Conservation (phyloP, 805 yeast genomes). For the Ogataea haglerorum region DNA sequence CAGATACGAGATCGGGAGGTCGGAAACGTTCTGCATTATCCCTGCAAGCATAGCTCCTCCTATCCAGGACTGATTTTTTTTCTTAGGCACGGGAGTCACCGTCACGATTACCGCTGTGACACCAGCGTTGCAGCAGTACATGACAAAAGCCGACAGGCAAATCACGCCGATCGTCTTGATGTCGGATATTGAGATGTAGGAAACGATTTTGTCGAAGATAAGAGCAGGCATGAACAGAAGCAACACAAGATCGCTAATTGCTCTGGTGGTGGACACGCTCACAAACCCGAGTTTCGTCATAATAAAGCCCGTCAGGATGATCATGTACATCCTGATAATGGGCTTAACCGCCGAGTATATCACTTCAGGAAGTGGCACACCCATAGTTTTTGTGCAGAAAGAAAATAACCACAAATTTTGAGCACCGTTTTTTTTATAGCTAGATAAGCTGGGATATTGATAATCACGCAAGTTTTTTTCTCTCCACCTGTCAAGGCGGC, state of each 20-base stretch:
- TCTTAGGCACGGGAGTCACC: slow-evolving; percentile 49
- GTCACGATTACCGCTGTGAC: slow-evolving; percentile 39
- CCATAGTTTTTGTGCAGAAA: slow-evolving; percentile 7
- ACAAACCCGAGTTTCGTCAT: slow-evolving; percentile 58
- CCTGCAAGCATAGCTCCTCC: slow-evolving; percentile 73
- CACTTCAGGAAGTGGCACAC: slow-evolving; percentile 26
- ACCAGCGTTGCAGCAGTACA: slow-evolving; percentile 48
- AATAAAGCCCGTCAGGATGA: slow-evolving; percentile 62
- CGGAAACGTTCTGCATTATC: slow-evolving; percentile 70
- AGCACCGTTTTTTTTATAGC: background rate
- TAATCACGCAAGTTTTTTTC: background rate
- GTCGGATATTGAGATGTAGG: slow-evolving; percentile 58
- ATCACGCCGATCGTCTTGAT: slow-evolving; percentile 69
- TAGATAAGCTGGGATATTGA: background rate
- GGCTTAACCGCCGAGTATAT: slow-evolving; percentile 63
- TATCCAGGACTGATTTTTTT: slow-evolving; percentile 45
- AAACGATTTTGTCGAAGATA: slow-evolving; percentile 59
- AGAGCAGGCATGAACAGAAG: slow-evolving; percentile 64
- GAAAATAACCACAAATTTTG: background rate
- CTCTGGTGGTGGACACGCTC: slow-evolving; percentile 58
- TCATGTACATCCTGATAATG: slow-evolving; percentile 68
- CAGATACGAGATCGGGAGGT: slow-evolving; percentile 72
- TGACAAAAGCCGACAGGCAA: slow-evolving; percentile 46
- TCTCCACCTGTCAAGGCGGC: background rate
- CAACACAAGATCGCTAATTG: slow-evolving; percentile 61